phyloP scores from a whole-genome alignment of 2,329 filamentous ascomycete genomes.

The Paraphoma sp. region DNA sequence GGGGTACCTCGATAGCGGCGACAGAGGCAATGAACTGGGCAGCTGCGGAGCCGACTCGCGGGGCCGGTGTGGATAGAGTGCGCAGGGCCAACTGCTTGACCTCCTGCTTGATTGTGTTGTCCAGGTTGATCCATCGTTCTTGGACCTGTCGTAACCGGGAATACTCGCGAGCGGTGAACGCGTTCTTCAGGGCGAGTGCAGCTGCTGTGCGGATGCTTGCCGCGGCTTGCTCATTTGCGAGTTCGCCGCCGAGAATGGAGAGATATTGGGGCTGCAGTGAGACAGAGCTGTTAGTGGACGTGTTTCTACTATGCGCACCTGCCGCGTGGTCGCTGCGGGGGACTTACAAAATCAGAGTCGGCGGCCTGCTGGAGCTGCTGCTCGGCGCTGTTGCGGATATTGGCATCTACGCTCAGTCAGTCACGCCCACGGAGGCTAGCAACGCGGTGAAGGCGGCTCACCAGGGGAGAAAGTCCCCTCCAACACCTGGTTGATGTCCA shows the following conservation, averaged over 20 bases:
- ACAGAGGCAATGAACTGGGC: conserved; percentile 96
- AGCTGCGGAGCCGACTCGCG: conserved; percentile 84
- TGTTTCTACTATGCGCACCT: conserved; percentile 16
- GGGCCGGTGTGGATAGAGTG: conserved; percentile 80
- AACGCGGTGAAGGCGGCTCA: conserved; percentile 56
- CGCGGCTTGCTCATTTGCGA: conserved; percentile 86
- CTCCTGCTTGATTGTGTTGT: conserved; percentile 79
- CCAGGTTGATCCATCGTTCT: conserved; percentile 88
- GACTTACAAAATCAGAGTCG: conserved; percentile 90
- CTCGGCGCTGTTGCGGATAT: conserved; percentile 88
- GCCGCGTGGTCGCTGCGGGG: conserved; percentile 30
- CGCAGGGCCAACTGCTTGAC: conserved; percentile 92
- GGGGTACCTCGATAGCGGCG: conserved; percentile 91
- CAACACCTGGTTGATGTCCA: conserved; percentile 98
- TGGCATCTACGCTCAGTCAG: conserved; percentile 72
- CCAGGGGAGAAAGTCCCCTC: conserved; percentile 94
- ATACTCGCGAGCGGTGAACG: conserved; percentile 92
- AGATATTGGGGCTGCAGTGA: conserved; percentile 76
- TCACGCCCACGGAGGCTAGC: conserved; percentile 32
- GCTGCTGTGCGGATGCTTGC: conserved; percentile 90
- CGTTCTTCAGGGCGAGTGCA: conserved; percentile 96
- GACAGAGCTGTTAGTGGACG: conserved; percentile 39
- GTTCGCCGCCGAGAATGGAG: conserved; percentile 85
- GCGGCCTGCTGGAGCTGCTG: conserved; percentile 92
- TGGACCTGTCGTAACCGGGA: conserved; percentile 88